phyloP scores from a whole-genome alignment of 306 rosid genomes.

The Comarum palustre region DNA sequence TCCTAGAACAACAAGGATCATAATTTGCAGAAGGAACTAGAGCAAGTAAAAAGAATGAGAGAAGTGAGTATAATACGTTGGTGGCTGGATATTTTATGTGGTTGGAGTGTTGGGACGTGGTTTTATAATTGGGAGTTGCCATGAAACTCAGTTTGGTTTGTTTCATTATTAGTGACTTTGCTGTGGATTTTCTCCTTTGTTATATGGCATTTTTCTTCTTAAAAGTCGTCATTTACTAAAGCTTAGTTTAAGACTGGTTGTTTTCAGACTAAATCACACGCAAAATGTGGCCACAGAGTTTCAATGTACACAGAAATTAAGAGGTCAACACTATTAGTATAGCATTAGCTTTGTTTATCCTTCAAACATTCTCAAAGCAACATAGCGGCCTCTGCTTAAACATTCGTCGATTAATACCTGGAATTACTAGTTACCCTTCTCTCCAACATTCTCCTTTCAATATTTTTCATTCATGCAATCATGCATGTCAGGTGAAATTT shows the following conservation, averaged over 20 bases:
- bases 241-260: background rate
- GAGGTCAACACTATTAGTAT: background rate
- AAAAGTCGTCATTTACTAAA: background rate
- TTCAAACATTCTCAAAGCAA: background rate
- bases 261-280: background rate
- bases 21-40: background rate
- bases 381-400: too few relatives aligned
- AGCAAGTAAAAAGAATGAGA: background rate
- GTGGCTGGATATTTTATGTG: background rate
- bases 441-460: background rate
- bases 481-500: background rate
- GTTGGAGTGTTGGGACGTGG: slow-evolving; percentile 15
- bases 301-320: background rate
- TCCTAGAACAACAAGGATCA: background rate
- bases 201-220: background rate
- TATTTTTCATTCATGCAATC: too few relatives aligned
- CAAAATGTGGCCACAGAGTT: background rate
- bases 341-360: background rate
- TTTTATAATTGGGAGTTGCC: slow-evolving; percentile 9
- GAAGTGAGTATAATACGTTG: background rate
- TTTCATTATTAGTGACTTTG: background rate
- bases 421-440: too few relatives aligned
- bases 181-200: background rate
- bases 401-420: too few relatives aligned
- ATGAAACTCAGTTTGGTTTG: slow-evolving; percentile 21